A percentile compares a stretch with the other conserved stretches of the same genome.
phyloP scores from a whole-genome alignment of 1,284 basidiomycete species.

The Lignosus rhinocerotis region DNA sequence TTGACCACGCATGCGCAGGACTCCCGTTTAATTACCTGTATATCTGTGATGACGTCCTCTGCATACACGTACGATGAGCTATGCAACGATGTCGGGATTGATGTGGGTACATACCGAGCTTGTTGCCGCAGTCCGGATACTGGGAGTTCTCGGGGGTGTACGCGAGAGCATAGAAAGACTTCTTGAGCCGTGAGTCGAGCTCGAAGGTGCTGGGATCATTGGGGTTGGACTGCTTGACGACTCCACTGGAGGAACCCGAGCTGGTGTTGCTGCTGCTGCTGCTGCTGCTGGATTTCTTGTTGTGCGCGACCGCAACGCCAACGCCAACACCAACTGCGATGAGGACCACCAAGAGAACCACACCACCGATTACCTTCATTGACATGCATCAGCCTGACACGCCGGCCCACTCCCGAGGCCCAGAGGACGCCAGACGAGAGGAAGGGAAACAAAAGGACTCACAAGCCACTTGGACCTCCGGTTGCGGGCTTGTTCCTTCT shows the following conservation, averaged over 20 bases:
- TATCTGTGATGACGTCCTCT: conserved; percentile 50
- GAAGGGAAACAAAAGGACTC: conserved; percentile 18
- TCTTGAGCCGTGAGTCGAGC: conserved; percentile 60
- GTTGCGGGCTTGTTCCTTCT: conserved; percentile 37
- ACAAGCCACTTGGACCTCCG: conserved; percentile 40
- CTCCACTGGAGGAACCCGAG: conserved; percentile 27
- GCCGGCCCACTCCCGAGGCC: not conserved
- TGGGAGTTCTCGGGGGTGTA: conserved; percentile 67
- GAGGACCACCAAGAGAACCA: conserved; percentile 44
- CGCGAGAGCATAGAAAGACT: conserved; percentile 72
- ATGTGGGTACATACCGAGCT: conserved; percentile 38
- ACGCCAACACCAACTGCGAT: conserved; percentile 52
- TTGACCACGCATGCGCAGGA: not conserved
- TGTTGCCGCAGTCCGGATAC: conserved; percentile 50
- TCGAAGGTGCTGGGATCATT: conserved; percentile 66
- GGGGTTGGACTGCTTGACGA: conserved; percentile 50
- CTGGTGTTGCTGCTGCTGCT: conserved; percentile 3
- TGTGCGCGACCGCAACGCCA: conserved; percentile 54
- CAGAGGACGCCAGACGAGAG: not conserved
- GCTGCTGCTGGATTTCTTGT: conserved; percentile 27
- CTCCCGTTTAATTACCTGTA: conserved; percentile 39
- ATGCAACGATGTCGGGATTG: not conserved
- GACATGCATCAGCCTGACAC: not conserved
- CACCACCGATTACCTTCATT: conserved; percentile 47
- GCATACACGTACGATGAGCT: not conserved